Evolutionary conservation across 2,329 filamentous ascomycete genomes (phyloP).

Genomic region (Tympanopsis confertula): DNA sequence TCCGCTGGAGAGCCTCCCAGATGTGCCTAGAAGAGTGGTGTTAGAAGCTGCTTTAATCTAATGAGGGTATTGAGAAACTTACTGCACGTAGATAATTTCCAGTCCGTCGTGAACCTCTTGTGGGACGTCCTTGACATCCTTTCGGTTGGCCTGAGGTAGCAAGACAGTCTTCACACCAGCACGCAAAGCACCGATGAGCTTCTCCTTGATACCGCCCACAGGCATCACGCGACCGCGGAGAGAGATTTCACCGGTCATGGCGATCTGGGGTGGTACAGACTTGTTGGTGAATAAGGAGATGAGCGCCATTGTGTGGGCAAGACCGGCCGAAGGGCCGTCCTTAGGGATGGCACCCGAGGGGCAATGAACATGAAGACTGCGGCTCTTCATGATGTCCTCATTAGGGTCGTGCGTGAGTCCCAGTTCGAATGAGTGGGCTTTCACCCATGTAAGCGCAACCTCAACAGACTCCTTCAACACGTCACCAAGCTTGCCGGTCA

Average conservation of each 20-base stretch:
- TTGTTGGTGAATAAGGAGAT: conserved; percentile 82
- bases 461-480: conserved; percentile 96
- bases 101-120: conserved; percentile 78
- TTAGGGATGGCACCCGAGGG: conserved; percentile 91
- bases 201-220: conserved; percentile 97
- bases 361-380: conserved; percentile 91
- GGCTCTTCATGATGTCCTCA: conserved; percentile 90
- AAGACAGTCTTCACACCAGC: conserved; percentile 92
- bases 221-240: conserved; percentile 83
- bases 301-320: conserved; percentile 86
- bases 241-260: conserved; percentile 79
- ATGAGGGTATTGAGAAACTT: conserved; percentile 24
- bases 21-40: conserved; percentile 52
- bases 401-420: conserved; percentile 69
- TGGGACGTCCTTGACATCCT: conserved; percentile 84
- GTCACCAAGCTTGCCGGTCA: conserved; percentile 91
- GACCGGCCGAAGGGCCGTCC: conserved; percentile 75
- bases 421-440: conserved; percentile 84
- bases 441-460: conserved; percentile 93
- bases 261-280: conserved; percentile 77
- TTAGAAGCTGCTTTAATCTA: conserved; percentile 9
- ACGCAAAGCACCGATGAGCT: conserved; percentile 83
- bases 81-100: conserved; percentile 82
- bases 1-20: conserved; percentile 80
- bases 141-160: conserved; percentile 76